Evolutionary conservation across 768 basidiomycete species (phyloP), one percentile per base, ranked within the genome.

Genomic region (Hygrocybe coccinea): DNA sequence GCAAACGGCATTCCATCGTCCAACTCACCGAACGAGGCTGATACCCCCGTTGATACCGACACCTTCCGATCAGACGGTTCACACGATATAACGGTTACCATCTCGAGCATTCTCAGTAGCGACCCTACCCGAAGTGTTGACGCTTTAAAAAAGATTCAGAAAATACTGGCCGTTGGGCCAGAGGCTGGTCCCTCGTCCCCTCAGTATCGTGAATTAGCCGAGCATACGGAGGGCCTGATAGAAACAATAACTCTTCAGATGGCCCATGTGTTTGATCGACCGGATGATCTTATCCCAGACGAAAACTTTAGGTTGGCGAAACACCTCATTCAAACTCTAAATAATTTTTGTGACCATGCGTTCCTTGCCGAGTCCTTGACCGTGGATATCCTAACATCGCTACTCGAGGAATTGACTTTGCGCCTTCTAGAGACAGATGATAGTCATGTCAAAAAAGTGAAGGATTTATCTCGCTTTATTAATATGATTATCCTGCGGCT

Each of bases 401-500:
- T 99, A n/a, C 75, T 98, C 54, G 91, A 94, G 64, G 94, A 97
- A 71, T 73, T 99, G 61, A 95, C 95, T 0, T 70, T 91, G 36
- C 86, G 95, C 6, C 79, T 99, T 19, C 79, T 99, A 17, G 91
- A 97, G 68, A 97, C 95, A 25, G 95, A 98, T 65, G 91, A 94
- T 62, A 91, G 85, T 60, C 71, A 78, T 14, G 80, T 89, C 46
- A 84, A 83, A 67, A 88, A 92, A 65, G 84, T 97, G 39, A 92
- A 94, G 66, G 97, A 98, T 66, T 66, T 98, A 56, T 94, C 93
- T 5, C 84, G 91, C 49, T 98, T 97, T 70, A 95, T 99, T 73
- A 99, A 99, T 70, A 95, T 97, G 91, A 94, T 98, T 56, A 88
- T 98, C 58, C 76, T 99, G 55, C 87, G 95, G 33, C 69, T 97